Conservation (phyloP, 2,329 filamentous ascomycete species). For the Lithohypha guttulata region DNA sequence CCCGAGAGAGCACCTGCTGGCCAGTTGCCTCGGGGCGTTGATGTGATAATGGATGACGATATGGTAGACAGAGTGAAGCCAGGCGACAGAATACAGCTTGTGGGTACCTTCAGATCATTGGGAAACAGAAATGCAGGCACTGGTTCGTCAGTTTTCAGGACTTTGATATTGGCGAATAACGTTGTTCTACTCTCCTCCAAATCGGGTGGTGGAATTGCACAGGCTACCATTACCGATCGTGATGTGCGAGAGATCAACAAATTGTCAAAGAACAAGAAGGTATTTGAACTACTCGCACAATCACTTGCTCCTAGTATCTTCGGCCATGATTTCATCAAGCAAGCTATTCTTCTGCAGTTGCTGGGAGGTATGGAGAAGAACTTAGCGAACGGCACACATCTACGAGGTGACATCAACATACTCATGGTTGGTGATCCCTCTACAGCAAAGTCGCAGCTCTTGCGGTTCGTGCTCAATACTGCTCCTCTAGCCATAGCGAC, state of each 20-base stretch:
- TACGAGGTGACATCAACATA: conserved; percentile 98
- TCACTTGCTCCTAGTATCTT: conserved; percentile 94
- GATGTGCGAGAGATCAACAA: conserved; percentile 99
- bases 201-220: conserved; percentile 84
- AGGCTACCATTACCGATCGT: conserved; percentile 84
- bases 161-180: conserved; percentile 86
- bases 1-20: conserved; percentile 90
- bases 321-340: conserved; percentile 95
- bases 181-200: conserved; percentile 91
- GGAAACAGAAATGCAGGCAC: conserved; percentile 88
- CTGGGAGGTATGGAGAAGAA: conserved; percentile 97
- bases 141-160: conserved; percentile 90
- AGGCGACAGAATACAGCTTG: conserved; percentile 87
- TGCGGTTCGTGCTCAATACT: conserved; percentile 94
- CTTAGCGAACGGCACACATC: conserved; percentile 90
- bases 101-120: conserved; percentile 89
- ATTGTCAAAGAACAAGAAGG: conserved; percentile 82
- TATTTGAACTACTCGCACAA: conserved; percentile 86
- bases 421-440: conserved; percentile 98
- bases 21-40: conserved; percentile 86
- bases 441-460: conserved; percentile 93
- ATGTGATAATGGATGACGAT: conserved; percentile 94
- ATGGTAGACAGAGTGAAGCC: conserved; percentile 91
- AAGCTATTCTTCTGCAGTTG: conserved; percentile 89
- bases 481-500: conserved; percentile 94